Base-by-base conservation (phyloP, 768 basidiomycete genomes). In the Pisolithus microcarpus region DNA sequence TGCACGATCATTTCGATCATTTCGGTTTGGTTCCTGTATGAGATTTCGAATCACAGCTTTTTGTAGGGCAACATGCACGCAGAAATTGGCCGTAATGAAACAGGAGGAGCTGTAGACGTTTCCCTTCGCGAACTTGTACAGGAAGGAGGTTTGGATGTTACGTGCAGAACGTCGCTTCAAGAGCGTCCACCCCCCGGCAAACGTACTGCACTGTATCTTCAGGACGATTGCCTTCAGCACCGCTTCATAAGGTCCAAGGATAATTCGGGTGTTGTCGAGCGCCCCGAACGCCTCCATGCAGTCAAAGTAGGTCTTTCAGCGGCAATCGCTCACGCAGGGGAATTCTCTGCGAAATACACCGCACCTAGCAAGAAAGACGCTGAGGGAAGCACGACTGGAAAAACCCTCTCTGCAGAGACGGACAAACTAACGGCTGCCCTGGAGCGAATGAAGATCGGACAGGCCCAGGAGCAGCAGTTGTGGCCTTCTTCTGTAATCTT, bases 271-370 rank as follows among this genome's bases (percentile, higher is more conserved):
- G 84, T 96, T 48, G 81, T 94, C n/a, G 95, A 98, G 64, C 77
- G 91, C 9, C 94, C 94, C 0, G 89, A 96, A 63, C 81, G 95
- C 21, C 71, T 98, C 24, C 79, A 85, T 45, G 93, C 93, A 0
- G 81, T 97, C 46, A 81, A 84, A 56, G 61, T 88, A 5, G 95
- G 94, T 1, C 74, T 96, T 7, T 77, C 91, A 2, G 86, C 87
- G 7, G 89, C 86, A 0, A 74, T 90, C 18, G 78, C 91, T 7
- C 79, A 85, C 45, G 68, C 92, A 4, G 85, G 89, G 57, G 73
- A 72, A 7, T 39, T 18, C 0, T 51, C 48, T 7, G 24, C 44
- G 3, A 46, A 26, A 5, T 26, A 30, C 3, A 39, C 28, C 19
- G 16, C 2, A 8, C 24, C 8, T 30, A 7, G 15, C 8, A 48